Base-by-base conservation (phyloP, 805 yeast genomes). In the Myxozyma nipponensis region DNA sequence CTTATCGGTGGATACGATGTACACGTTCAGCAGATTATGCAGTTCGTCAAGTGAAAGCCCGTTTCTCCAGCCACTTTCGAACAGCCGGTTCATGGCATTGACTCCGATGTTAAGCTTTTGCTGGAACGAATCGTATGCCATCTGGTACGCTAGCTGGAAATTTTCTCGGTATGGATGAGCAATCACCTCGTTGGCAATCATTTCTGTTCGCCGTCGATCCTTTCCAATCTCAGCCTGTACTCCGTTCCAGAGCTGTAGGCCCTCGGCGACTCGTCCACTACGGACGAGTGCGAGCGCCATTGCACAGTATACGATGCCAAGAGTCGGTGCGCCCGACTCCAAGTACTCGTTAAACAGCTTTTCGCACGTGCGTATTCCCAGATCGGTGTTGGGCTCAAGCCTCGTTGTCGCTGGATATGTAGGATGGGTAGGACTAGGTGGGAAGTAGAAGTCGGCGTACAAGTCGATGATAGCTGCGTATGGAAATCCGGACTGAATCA, bases 391-490 rank as follows among this genome's bases (percentile, higher is more conserved):
- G 13, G 32, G 32, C 7, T 13, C 32, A 28, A 7, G 13, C n/a
- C n/a, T n/a, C 13, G 32, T 28, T 9, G 7, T 28, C 13, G 32
- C 7, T 9, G 7, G 7, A 13, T 28, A 28, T 28, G 32, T 28
- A 7, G 13, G 13, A 13, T 28, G 32, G 13, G 32, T 28, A 9
- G 32, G 32, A 28, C 32, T 28, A 13, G 32, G 32, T 9, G 32
- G 32, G 32, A 28, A 28, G 13, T 28, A 28, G 13, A 28, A 28
- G 32, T 28, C 32, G 13, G 50, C 51, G 19, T 47, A 53, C 19
- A 53, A 36, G 23, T 49, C 52, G 18, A 53, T 42, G 19, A 50
- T 38, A 2, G 55, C 41, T 5, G 49, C 42, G 28, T 40, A 52
- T 7, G 40, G 36, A 7, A 17, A 40, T 3, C 49, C 52, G 4